A percentile compares a stretch with the other conserved stretches of the same genome.
Evolutionary conservation across 495 filamentous ascomycete species (phyloP).

Genomic region (Aspergillus saccharolyticus): DNA sequence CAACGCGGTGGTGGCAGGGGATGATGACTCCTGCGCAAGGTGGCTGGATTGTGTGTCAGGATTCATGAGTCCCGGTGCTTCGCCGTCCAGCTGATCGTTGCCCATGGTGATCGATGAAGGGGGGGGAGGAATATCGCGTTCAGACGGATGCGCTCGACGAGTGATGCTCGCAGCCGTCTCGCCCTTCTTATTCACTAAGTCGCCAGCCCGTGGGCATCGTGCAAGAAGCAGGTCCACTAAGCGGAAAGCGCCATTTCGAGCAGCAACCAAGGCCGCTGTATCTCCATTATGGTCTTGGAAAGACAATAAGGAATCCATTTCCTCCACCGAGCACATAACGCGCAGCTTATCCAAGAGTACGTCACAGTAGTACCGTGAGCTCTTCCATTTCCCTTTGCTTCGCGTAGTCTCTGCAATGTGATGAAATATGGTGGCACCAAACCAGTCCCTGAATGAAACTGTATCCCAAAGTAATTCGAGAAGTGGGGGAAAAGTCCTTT

Average conservation of each 20-base stretch:
- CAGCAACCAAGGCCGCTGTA: slow-evolving; percentile 83
- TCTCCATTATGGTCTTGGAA: slow-evolving; percentile 82
- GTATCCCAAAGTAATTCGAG: slow-evolving; percentile 74
- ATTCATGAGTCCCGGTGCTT: slow-evolving; percentile 17
- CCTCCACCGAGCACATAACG: slow-evolving; percentile 58
- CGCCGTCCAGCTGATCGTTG: slow-evolving; percentile 38
- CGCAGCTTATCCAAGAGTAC: slow-evolving; percentile 78
- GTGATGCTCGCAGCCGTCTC: slow-evolving; percentile 75
- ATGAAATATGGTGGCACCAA: slow-evolving; percentile 81
- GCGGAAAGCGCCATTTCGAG: slow-evolving; percentile 56
- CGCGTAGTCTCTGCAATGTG: slow-evolving; percentile 82
- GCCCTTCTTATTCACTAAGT: slow-evolving; percentile 74
- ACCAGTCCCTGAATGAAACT: slow-evolving; percentile 67
- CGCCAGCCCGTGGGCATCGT: slow-evolving; percentile 65
- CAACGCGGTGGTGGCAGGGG: slow-evolving; percentile 30
- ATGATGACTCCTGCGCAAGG: slow-evolving; percentile 18
- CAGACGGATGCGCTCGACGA: slow-evolving; percentile 27
- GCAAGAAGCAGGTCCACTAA: slow-evolving; percentile 38
- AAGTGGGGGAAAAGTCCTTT: slow-evolving; percentile 75
- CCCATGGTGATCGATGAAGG: slow-evolving; percentile 43
- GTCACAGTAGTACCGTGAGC: slow-evolving; percentile 87
- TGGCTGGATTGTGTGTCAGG: slow-evolving; percentile 24
- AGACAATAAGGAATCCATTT: slow-evolving; percentile 62
- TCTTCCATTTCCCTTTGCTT: slow-evolving; percentile 71
- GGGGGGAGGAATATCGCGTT: slow-evolving; percentile 34